phyloP scores from a whole-genome alignment of 2,329 filamentous ascomycete species.

The Triangularia setosa region DNA sequence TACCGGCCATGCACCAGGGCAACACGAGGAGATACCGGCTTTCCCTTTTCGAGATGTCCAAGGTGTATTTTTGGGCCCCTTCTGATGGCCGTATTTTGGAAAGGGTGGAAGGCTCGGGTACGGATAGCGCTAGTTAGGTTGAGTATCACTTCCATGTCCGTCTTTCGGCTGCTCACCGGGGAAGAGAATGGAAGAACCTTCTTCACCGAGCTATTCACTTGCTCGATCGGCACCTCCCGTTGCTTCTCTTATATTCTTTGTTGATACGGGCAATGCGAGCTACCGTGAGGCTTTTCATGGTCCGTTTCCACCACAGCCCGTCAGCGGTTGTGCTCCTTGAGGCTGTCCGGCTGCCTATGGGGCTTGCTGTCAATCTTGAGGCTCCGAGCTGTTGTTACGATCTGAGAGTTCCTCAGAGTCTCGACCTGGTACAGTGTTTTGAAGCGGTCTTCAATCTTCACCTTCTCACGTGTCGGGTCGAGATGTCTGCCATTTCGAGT shows the following conservation, averaged over 20 bases:
- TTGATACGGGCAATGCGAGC: neutral
- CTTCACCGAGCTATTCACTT: neutral
- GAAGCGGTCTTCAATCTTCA: constrained; percentile 9
- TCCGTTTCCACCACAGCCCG: constrained; percentile 9
- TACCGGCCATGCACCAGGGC: constrained; percentile 32
- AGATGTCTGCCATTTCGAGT: constrained; percentile 21
- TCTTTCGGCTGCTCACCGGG: neutral
- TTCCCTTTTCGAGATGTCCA: constrained; percentile 17
- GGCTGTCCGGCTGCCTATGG: constrained; percentile 2
- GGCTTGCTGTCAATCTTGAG: constrained; percentile 6
- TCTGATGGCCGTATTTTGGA: neutral
- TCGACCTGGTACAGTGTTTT: constrained; percentile 10
- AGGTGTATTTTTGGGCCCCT: constrained; percentile 10
- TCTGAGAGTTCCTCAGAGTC: constrained; percentile 5
- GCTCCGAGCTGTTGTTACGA: constrained; percentile 8
- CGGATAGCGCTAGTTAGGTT: neutral
- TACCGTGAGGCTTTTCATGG: neutral
- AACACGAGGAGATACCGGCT: constrained; percentile 24
- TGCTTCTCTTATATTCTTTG: neutral
- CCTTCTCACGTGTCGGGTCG: constrained; percentile 27
- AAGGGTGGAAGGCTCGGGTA: constrained; percentile 12
- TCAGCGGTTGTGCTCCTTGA: constrained; percentile 13
- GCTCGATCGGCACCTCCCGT: neutral
- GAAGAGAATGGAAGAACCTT: neutral
- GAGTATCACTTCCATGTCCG: neutral